Evolutionary conservation across 192 early-diverging fungal genomes (phyloP).

Genomic region (Phlyctochytrium bullatum): DNA sequence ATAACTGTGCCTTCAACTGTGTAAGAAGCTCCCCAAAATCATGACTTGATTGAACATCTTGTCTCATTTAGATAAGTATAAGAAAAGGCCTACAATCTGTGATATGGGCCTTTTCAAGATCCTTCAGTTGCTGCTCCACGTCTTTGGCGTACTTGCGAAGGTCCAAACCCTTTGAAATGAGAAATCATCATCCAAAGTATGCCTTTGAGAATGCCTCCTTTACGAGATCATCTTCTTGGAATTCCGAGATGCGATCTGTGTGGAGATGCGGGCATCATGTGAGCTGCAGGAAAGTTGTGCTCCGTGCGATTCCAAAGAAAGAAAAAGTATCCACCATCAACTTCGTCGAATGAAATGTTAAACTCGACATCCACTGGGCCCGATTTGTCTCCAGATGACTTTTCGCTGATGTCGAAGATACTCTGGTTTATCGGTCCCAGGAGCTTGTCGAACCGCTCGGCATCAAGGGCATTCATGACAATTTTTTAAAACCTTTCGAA

Average conservation of each 20-base stretch:
- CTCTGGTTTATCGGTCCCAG: neutral
- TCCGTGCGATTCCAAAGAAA: neutral
- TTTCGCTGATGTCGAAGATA: no score
- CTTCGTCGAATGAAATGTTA: conserved; percentile 51
- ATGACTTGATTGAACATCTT: conserved; percentile 1
- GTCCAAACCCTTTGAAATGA: conserved; percentile 66
- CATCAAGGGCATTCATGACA: neutral
- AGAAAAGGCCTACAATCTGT: conserved; percentile 53
- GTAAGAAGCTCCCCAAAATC: neutral
- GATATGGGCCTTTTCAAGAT: conserved; percentile 68
- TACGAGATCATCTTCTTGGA: conserved; percentile 84
- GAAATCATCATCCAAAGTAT: neutral
- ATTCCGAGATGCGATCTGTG: conserved; percentile 64
- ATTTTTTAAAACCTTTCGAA: no score
- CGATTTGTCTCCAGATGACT: neutral
- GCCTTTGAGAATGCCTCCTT: conserved; percentile 73
- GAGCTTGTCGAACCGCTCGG: no score
- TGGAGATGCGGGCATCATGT: neutral
- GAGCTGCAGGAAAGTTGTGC: neutral
- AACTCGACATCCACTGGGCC: neutral
- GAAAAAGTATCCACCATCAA: conserved; percentile 41
- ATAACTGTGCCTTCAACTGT: conserved; percentile 4
- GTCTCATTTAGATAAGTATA: conserved; percentile 7
- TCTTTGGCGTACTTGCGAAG: conserved; percentile 80
- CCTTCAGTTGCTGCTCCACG: conserved; percentile 70